Evolutionary conservation across 2,329 filamentous ascomycete species (phyloP), one percentile per base, ranked within the genome.

Genomic region (Gyromitra esculenta): DNA sequence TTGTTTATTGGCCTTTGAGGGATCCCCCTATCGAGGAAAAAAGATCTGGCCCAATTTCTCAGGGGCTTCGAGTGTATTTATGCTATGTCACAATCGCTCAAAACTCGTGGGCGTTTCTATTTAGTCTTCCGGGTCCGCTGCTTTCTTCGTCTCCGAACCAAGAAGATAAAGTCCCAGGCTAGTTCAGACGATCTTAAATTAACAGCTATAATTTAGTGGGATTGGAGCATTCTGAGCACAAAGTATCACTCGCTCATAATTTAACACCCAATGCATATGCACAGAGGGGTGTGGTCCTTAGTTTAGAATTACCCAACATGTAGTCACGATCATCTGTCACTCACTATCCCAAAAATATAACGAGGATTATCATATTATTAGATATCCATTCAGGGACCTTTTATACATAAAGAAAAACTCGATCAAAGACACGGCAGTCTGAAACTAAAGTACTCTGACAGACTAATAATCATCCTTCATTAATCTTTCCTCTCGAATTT

Each of bases 401-500:
- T 37, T 35, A 25, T 54, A 41, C 43, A 59, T 7, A 11, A 25
- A 54, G 6, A 31, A 35, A 60, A 66, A n/a, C 31, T 54, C 11
- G 5, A 35, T 9, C 1, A 62, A 50, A 37, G 18, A 43, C 11
- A 52, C 39, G 50, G 15, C 69, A 57, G 57, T 18, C 56, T 31
- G 50, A 43, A 69, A 60, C n/a, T 5, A 35, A 48, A 15, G 54
- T 69, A 69, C 63, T 6, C 18, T 48, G 25, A 31, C 18, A 15
- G 62, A 54, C 18, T 18, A 56, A 45, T 8, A 13, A 57, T 57
- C 18, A 48, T 8, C 11, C 25, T n/a, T n/a, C 15, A 31, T 41
- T 13, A 21, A 54, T 25, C 60, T 65, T 56, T 67, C 50, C 50
- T 57, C 18, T 11, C 6, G n/a, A 43, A n/a, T 56, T 21, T 45